phyloP scores from a whole-genome alignment of 179 eudicot genomes.

The Vitellaria paradoxa region DNA sequence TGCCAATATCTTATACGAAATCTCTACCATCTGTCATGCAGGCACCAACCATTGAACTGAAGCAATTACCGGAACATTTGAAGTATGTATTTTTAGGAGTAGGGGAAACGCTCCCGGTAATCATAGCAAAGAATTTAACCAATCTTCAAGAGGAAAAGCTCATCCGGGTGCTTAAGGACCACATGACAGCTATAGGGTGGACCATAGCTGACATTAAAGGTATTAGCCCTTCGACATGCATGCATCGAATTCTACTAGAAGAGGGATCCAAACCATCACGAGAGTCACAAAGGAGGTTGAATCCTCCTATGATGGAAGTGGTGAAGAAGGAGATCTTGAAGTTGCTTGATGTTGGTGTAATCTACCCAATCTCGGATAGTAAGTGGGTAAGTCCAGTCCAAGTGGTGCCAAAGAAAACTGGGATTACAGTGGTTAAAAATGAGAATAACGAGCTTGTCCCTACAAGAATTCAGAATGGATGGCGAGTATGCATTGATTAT shows the following conservation, averaged over 20 bases:
- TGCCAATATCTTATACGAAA: no score
- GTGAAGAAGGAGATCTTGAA: neutral
- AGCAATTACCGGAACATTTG: no score
- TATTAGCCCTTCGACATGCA: neutral
- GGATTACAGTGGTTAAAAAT: neutral
- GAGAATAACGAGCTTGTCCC: neutral
- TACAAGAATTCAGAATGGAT: no score
- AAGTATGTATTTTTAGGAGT: no score
- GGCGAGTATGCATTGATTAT: neutral
- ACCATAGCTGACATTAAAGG: neutral
- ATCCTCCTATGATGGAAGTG: neutral
- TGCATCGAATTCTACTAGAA: neutral
- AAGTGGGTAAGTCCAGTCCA: neutral
- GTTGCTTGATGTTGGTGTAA: neutral
- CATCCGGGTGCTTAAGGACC: no score
- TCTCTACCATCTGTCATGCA: no score
- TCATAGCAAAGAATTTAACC: no score
- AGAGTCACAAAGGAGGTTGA: neutral
- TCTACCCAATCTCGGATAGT: constrained; percentile 2
- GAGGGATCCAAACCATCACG: neutral
- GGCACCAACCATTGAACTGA: no score
- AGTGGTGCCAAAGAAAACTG: neutral
- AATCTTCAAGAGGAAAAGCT: neutral
- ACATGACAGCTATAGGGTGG: no score
- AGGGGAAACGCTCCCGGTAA: no score